Percentiles rank a stretch among this genome's conserved stretches.
Conservation (phyloP, 2,329 filamentous ascomycete genomes). For the Calonectria fujianensis region DNA sequence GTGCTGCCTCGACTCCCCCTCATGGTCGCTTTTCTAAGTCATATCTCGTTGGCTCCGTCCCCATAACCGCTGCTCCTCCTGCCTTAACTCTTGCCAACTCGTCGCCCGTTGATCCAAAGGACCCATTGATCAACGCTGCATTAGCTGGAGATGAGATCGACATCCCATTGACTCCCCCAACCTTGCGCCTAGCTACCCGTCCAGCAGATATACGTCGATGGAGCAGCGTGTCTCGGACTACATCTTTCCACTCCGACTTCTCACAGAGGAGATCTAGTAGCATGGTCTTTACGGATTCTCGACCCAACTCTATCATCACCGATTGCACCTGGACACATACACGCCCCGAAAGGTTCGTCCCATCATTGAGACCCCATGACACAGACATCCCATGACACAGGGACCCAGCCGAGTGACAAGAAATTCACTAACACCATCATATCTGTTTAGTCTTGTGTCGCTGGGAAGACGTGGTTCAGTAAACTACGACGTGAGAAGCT, state of each 20-base stretch:
- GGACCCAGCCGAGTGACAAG: constrained; percentile 38
- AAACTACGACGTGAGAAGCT: constrained; percentile 47
- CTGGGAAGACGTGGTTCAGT: constrained; percentile 41
- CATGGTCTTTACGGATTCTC: constrained; percentile 41
- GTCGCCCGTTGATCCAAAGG: constrained; percentile 42
- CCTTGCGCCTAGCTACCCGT: constrained; percentile 41
- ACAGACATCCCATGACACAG: not conserved
- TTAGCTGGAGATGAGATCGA: constrained; percentile 41
- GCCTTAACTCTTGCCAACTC: constrained; percentile 39
- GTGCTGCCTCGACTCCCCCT: constrained; percentile 54
- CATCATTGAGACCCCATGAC: not conserved
- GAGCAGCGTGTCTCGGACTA: constrained; percentile 41
- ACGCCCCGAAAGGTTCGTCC: constrained; percentile 52
- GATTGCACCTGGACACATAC: constrained; percentile 44
- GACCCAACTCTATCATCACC: constrained; percentile 43
- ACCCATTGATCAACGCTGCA: constrained; percentile 48
- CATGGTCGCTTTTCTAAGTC: constrained; percentile 57
- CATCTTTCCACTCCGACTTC: constrained; percentile 49
- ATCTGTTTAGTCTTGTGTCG: constrained; percentile 43
- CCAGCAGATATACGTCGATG: constrained; percentile 43
- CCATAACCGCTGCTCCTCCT: constrained; percentile 43
- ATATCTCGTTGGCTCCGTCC: constrained; percentile 57
- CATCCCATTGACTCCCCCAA: constrained; percentile 41
- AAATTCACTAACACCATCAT: constrained; percentile 42
- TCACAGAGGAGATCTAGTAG: constrained; percentile 41